Percentiles rank a stretch among this genome's conserved stretches.
Conservation (phyloP, 768 basidiomycete species). For the Tulasnella sp. region DNA sequence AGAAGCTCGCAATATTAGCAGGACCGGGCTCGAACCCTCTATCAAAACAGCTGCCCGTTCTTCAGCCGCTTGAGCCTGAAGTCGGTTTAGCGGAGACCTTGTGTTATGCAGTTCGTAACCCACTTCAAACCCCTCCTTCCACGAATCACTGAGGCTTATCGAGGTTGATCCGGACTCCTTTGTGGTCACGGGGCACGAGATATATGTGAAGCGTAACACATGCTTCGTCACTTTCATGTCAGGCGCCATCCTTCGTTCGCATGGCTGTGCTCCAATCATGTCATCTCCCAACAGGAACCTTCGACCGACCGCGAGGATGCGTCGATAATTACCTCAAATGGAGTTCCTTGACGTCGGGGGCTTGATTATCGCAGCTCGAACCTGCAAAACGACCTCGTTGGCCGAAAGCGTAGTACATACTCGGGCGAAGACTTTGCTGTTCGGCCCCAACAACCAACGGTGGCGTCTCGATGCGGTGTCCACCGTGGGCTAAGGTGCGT, state of each 20-base stretch:
- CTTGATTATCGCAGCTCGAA: background rate
- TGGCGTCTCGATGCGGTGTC: background rate
- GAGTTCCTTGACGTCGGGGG: background rate
- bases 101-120: background rate
- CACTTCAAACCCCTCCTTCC: background rate
- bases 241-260: conserved; percentile 8
- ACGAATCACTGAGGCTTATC: conserved; percentile 3
- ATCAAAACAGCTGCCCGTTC: background rate
- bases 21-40: background rate
- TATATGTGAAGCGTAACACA: background rate
- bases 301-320: background rate
- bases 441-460: conserved; percentile 2
- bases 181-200: conserved; percentile 10
- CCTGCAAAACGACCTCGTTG: background rate
- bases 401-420: background rate
- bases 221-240: conserved; percentile 5
- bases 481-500: background rate
- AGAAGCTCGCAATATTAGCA: background rate
- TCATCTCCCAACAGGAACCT: background rate
- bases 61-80: background rate
- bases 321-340: conserved; percentile 2
- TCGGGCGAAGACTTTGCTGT: background rate
- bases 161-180: background rate
- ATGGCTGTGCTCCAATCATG: conserved; percentile 5
- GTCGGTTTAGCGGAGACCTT: conserved; percentile 10